Evolutionary conservation across 148 eudicot species (phyloP), one percentile per base, ranked within the genome.

Genomic region (Vaccinium vitisidaea): DNA sequence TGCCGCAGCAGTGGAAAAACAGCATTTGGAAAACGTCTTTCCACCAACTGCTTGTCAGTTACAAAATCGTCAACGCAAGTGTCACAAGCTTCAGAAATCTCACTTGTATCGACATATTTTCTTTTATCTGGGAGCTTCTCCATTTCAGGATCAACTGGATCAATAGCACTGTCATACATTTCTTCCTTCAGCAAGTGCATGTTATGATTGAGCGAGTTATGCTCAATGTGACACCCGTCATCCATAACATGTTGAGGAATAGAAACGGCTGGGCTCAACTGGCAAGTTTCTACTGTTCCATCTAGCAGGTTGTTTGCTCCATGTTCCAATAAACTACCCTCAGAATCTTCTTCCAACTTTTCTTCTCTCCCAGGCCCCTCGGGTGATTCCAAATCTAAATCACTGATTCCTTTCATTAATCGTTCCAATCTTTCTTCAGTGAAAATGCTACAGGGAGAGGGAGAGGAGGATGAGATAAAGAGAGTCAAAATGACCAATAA

Each of bases 361-460:
- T 90, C 93, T 84, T 85, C 86, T 50, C 79, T 82, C 75, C 75
- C 88, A 88, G 83, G 84, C 63, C 46, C 77, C 67, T 91, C 88
- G 30, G 88, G 85, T 63, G 75, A 82, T 82, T 86, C 98, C 80
- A 91, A 79, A 85, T 91, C 91, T 80, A 95, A 83, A 84, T 86
- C 87, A 56, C 85, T 82, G 21, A 93, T 83, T 77, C 93, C 90
- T 85, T 92, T 91, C 82, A 94, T 95, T 82, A 97, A 86, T 46
- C 93, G 86, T 79, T 95, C 96, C 88, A 97, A 88, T 87, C 98
- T 91, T 90, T 97, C 99, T 88, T 95, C 98, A 81, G 89, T 89
- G 79, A 97, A 93, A 85, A 97, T 94, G 87, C 99, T 97, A 90
- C 87, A 90, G 18, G 52, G 83, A 30, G 74, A 75, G 52, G 32